These are phyloP conservation scores for Cardamine occulta DNA, from an alignment of 345 rosid species.

Conservation along the genomic window DNA sequence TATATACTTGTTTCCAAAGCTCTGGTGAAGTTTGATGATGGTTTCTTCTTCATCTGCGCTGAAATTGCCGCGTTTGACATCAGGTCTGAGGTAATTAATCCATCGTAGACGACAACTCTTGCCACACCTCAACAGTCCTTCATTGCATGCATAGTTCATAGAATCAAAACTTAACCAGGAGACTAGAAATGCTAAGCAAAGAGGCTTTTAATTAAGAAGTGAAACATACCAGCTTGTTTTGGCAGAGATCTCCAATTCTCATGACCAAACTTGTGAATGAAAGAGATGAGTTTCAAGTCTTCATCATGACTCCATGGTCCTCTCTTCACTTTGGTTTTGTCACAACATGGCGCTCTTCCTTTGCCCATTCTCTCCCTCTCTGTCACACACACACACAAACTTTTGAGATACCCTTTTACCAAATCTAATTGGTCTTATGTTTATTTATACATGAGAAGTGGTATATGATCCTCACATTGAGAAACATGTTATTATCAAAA, in stretches of 20 bases:
- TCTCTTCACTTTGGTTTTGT: constrained; percentile 65
- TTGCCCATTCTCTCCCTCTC: constrained; percentile 32
- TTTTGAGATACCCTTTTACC: constrained; percentile 32
- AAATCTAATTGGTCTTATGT: constrained; percentile 33
- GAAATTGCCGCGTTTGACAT: constrained; percentile 47
- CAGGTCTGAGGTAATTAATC: constrained; percentile 49
- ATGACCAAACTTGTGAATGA: constrained; percentile 58
- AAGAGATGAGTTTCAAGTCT: constrained; percentile 56
- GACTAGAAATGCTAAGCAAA: constrained; percentile 8
- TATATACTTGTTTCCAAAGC: constrained; percentile 40
- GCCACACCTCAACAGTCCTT: constrained; percentile 49
- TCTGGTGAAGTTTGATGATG: constrained; percentile 45
- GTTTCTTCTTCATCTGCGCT: constrained; percentile 45
- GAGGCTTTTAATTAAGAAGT: background rate
- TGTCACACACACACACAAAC: background rate
- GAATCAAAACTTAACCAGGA: constrained; percentile 16
- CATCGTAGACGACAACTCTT: constrained; percentile 48
- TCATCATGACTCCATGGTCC: constrained; percentile 74
- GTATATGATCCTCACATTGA: constrained; percentile 14
- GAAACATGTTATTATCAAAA: constrained; percentile 25
- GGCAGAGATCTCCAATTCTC: constrained; percentile 74
- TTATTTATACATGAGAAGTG: constrained; percentile 37
- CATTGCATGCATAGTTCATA: constrained; percentile 28
- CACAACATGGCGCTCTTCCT: constrained; percentile 65
- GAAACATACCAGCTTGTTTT: constrained; percentile 55